Evolutionary conservation across 805 yeast genomes (phyloP).

Genomic region (Hanseniaspora guilliermondii): DNA sequence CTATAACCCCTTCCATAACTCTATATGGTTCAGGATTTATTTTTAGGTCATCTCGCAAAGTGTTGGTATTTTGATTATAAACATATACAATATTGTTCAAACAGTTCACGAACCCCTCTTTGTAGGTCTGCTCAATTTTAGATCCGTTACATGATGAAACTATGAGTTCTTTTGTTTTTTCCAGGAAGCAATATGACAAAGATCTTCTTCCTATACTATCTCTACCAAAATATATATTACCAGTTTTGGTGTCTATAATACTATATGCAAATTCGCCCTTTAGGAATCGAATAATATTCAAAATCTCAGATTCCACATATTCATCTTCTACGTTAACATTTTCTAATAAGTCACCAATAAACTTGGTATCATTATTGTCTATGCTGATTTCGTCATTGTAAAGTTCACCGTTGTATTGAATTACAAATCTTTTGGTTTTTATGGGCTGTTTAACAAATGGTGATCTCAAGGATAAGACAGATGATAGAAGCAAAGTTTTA

Average conservation of each 20-base stretch:
- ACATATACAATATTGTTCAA: slow-evolving; percentile 38
- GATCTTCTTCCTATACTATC: slow-evolving; percentile 77
- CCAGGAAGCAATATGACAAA: slow-evolving; percentile 34
- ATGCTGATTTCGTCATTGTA: slow-evolving; percentile 44
- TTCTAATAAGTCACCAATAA: slow-evolving; percentile 32
- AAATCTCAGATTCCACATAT: slow-evolving; percentile 25
- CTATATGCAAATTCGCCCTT: slow-evolving; percentile 77
- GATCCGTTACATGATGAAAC: slow-evolving; percentile 35
- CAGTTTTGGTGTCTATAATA: slow-evolving; percentile 33
- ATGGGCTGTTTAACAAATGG: slow-evolving; percentile 75
- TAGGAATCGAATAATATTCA: slow-evolving; percentile 22
- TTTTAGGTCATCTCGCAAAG: slow-evolving; percentile 17
- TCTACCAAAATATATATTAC: slow-evolving; percentile 60
- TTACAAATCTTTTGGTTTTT: slow-evolving; percentile 26
- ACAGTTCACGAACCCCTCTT: slow-evolving; percentile 40
- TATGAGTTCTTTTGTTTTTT: slow-evolving; percentile 27
- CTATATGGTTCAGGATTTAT: slow-evolving; percentile 17
- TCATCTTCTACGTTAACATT: slow-evolving; percentile 18
- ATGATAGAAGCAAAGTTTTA: slow-evolving; percentile 37
- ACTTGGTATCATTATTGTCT: slow-evolving; percentile 51
- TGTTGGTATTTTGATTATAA: slow-evolving; percentile 26
- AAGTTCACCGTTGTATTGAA: slow-evolving; percentile 88
- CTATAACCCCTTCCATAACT: slow-evolving; percentile 17
- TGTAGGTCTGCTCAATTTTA: slow-evolving; percentile 8
- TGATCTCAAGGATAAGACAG: slow-evolving; percentile 66